Percentiles rank a stretch among this genome's conserved stretches.
Conservation (phyloP, 2,329 filamentous ascomycete species). For the Alternaria brassicicola region DNA sequence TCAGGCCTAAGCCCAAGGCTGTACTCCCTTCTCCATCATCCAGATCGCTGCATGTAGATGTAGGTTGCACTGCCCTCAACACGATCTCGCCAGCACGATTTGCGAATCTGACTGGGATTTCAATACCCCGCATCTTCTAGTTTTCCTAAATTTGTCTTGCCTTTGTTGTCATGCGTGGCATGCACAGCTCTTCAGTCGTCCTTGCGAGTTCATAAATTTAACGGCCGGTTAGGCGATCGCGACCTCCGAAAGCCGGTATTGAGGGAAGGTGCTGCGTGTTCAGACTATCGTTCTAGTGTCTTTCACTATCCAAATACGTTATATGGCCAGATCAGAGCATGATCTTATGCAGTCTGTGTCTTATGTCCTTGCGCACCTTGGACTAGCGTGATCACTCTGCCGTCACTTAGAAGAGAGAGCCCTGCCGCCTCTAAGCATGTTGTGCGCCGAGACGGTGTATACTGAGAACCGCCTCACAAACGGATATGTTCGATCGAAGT, state of each 20-base stretch:
- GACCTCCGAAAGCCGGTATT: background rate
- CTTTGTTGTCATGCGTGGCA: background rate
- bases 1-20: background rate
- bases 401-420: background rate
- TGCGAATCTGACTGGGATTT: background rate
- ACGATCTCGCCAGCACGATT: background rate
- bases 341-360: background rate
- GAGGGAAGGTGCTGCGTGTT: background rate
- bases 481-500: background rate
- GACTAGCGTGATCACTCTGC: background rate
- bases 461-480: background rate
- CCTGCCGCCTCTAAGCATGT: background rate
- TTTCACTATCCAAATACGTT: background rate
- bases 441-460: background rate
- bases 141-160: background rate
- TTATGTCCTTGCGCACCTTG: background rate
- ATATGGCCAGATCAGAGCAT: background rate
- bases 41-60: background rate
- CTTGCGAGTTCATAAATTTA: background rate
- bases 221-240: background rate
- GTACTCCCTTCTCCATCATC: background rate
- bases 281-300: background rate
- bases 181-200: background rate
- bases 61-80: background rate
- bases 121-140: background rate